Evolutionary conservation across 2,329 filamentous ascomycete species (phyloP).

Genomic region (Bipolaris victoriae): DNA sequence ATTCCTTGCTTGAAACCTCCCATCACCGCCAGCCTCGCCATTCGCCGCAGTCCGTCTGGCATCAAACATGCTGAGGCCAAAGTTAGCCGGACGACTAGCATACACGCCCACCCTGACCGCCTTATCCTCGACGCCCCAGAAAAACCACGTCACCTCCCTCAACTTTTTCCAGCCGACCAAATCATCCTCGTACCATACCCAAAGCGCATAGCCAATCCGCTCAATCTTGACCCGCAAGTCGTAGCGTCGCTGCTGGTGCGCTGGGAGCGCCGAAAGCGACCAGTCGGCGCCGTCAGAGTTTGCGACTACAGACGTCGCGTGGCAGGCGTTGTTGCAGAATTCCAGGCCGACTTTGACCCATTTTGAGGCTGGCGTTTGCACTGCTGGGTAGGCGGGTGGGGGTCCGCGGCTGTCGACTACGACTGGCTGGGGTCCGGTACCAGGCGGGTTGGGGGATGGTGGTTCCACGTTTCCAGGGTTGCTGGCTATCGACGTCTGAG

Average conservation of each 20-base stretch:
- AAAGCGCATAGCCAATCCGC: slow-evolving; percentile 61
- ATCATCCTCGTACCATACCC: slow-evolving; percentile 62
- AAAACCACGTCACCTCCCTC: slow-evolving; percentile 67
- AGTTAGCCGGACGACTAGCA: slow-evolving; percentile 61
- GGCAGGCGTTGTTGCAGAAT: slow-evolving; percentile 60
- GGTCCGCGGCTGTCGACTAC: slow-evolving; percentile 21
- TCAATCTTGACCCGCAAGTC: slow-evolving; percentile 64
- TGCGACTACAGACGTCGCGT: slow-evolving; percentile 63
- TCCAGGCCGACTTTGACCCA: slow-evolving; percentile 68
- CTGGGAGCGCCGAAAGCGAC: slow-evolving; percentile 58
- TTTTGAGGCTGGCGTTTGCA: slow-evolving; percentile 55
- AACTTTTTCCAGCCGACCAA: slow-evolving; percentile 61
- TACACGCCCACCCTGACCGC: slow-evolving; percentile 64
- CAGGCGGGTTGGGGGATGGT: slow-evolving; percentile 18
- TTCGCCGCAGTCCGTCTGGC: slow-evolving; percentile 14
- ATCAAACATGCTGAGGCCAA: slow-evolving; percentile 48
- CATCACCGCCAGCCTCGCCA: slow-evolving; percentile 28
- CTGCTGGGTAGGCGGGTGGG: slow-evolving; percentile 42
- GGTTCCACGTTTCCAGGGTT: slow-evolving; percentile 11
- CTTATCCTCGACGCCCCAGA: slow-evolving; percentile 65
- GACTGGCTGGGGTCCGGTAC: slow-evolving; percentile 23
- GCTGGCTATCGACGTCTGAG: slow-evolving; percentile 11
- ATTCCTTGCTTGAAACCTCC: slow-evolving; percentile 39
- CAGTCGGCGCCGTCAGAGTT: slow-evolving; percentile 64
- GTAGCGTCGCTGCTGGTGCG: slow-evolving; percentile 51